These are phyloP conservation scores for Tetrapisispora arboricola DNA, from an alignment of 805 yeast species.

Conservation along the genomic window DNA sequence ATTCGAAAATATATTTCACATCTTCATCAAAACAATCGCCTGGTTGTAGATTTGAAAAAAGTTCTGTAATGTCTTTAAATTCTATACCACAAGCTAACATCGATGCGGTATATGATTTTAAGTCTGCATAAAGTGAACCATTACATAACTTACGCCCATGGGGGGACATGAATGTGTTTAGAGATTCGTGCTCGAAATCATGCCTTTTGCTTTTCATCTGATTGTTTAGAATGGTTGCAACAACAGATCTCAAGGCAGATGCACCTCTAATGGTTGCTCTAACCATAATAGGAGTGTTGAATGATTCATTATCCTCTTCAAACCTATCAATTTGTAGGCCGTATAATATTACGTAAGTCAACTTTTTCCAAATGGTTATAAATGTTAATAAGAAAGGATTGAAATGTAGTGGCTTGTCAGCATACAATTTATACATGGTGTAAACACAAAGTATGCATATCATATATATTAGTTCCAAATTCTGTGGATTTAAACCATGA, in stretches of 20 bases:
- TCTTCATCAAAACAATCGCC: constrained; percentile 66
- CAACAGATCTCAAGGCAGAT: constrained; percentile 49
- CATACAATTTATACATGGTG: constrained; percentile 36
- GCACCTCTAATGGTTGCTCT: constrained; percentile 49
- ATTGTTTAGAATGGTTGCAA: constrained; percentile 53
- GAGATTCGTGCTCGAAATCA: constrained; percentile 50
- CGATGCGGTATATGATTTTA: constrained; percentile 48
- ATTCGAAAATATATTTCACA: constrained; percentile 48
- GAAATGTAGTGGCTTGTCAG: constrained; percentile 26
- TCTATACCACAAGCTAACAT: constrained; percentile 40
- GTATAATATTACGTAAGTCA: constrained; percentile 46
- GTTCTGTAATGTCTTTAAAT: constrained; percentile 41
- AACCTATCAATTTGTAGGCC: constrained; percentile 54
- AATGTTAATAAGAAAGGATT: constrained; percentile 56
- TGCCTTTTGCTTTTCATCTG: constrained; percentile 34
- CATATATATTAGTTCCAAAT: constrained; percentile 38
- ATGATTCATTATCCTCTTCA: constrained; percentile 32
- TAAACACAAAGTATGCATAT: constrained; percentile 34
- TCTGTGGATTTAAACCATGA: constrained; percentile 29
- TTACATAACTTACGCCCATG: constrained; percentile 50
- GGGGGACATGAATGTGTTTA: constrained; percentile 54
- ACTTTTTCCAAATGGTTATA: constrained; percentile 55
- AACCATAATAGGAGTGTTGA: constrained; percentile 37
- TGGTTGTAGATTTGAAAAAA: constrained; percentile 44
- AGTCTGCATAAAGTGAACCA: constrained; percentile 51